These are phyloP conservation scores for Hibiscus mutabilis DNA, from an alignment of 345 rosid genomes.

Conservation along the genomic window DNA sequence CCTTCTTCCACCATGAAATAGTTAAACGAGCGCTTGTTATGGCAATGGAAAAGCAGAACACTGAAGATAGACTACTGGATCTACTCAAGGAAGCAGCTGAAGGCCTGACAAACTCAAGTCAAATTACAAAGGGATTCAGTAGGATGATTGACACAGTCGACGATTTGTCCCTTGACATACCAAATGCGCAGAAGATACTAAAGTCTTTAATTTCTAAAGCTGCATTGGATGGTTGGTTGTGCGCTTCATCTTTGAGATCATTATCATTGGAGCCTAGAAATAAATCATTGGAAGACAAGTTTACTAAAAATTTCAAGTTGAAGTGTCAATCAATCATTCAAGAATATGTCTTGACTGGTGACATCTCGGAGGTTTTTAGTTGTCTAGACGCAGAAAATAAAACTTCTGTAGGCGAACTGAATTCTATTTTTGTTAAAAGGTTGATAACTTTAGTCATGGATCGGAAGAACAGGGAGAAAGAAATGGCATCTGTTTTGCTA, in stretches of 20 bases:
- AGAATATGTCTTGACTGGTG: constrained; percentile 68
- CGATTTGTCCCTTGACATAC: constrained; percentile 77
- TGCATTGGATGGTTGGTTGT: constrained; percentile 81
- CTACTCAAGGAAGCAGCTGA: constrained; percentile 56
- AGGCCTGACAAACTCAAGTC: constrained; percentile 71
- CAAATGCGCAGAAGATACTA: constrained; percentile 44
- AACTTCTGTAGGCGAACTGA: constrained; percentile 39
- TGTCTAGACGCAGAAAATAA: constrained; percentile 55
- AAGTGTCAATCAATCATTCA: constrained; percentile 64
- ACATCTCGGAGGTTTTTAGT: constrained; percentile 51
- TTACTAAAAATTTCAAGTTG: constrained; percentile 39
- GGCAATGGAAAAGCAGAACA: constrained; percentile 66
- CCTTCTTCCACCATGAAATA: constrained; percentile 84
- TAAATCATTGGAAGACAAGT: constrained; percentile 32
- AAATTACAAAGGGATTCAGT: constrained; percentile 64
- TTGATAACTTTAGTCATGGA: constrained; percentile 81
- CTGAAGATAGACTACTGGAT: constrained; percentile 48
- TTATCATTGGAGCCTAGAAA: constrained; percentile 32
- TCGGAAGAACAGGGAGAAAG: constrained; percentile 78
- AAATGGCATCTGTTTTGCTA: constrained; percentile 76
- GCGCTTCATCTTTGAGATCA: constrained; percentile 66
- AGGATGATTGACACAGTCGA: constrained; percentile 64
- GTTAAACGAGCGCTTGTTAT: constrained; percentile 61
- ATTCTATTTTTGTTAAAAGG: constrained; percentile 64
- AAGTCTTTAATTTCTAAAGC: constrained; percentile 69